Conservation (phyloP, 2,329 filamentous ascomycete species). For the Penicillium sp. region DNA sequence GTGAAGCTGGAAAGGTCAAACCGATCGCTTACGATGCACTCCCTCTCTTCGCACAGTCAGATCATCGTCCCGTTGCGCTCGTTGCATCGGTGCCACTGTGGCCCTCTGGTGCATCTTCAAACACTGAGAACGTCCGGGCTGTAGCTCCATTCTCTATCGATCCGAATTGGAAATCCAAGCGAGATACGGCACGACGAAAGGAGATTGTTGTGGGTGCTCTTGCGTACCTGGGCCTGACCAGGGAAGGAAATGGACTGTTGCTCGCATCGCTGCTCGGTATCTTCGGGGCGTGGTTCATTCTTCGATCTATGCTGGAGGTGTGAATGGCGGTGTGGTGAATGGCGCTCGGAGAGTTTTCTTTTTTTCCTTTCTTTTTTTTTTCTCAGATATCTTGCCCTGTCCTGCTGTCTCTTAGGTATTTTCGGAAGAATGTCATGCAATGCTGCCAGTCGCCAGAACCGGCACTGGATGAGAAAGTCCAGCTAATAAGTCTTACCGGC, state of each 20-base stretch:
- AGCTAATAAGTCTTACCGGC: not conserved
- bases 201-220: conserved; percentile 53
- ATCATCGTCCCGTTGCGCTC: conserved; percentile 77
- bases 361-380: not conserved
- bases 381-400: not conserved
- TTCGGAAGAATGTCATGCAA: conserved; percentile 3
- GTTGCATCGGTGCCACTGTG: conserved; percentile 57
- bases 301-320: conserved; percentile 29
- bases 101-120: conserved; percentile 20
- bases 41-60: conserved; percentile 70
- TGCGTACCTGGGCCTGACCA: conserved; percentile 46
- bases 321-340: conserved; percentile 7
- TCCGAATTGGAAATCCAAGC: conserved; percentile 47
- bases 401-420: not conserved
- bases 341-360: not conserved
- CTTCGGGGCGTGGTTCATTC: conserved; percentile 36
- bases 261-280: conserved; percentile 33
- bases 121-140: conserved; percentile 28
- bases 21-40: conserved; percentile 62
- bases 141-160: conserved; percentile 52
- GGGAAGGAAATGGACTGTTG: conserved; percentile 40
- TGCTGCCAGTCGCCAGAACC: not conserved
- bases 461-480: not conserved
- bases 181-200: conserved; percentile 47
- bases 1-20: conserved; percentile 37